Conservation (phyloP, 257 asterid species). For the Leptodermis oblonga region DNA sequence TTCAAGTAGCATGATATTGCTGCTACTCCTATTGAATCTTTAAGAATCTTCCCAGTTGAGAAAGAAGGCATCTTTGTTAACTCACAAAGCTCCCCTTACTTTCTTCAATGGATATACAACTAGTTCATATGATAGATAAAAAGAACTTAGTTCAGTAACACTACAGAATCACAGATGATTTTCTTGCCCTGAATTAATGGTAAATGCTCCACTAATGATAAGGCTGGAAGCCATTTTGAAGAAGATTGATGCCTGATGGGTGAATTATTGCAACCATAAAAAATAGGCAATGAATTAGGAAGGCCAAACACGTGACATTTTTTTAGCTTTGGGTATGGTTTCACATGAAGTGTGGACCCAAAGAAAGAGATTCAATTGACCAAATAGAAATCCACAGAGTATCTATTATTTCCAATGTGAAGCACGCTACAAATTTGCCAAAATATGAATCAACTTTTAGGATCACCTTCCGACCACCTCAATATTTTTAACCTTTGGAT, state of each 20-base stretch:
- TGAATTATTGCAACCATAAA: constrained; percentile 34
- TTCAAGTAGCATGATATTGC: constrained; percentile 29
- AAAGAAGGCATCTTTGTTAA: constrained; percentile 27
- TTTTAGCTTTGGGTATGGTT: constrained; percentile 4
- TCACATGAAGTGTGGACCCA: constrained; percentile 25
- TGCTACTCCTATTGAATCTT: constrained; percentile 23
- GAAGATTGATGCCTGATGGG: constrained; percentile 8
- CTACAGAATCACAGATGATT: too few relatives aligned
- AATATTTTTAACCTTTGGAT: background rate
- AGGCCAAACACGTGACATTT: constrained; percentile 22
- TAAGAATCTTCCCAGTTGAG: constrained; percentile 28
- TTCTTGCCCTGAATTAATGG: constrained; percentile 3
- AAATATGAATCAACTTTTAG: background rate
- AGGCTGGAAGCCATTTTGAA: background rate
- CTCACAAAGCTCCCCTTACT: background rate
- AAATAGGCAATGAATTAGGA: constrained; percentile 15
- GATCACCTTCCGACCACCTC: background rate
- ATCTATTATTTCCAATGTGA: background rate
- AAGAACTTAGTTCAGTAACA: background rate
- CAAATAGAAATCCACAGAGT: background rate
- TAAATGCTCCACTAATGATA: background rate
- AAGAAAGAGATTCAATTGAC: background rate
- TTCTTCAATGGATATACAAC: background rate
- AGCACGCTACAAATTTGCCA: constrained; percentile 7
- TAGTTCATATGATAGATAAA: background rate